Evolutionary conservation across 495 filamentous ascomycete species (phyloP), one percentile per base, ranked within the genome.

Genomic region (Choiromyces venosus): DNA sequence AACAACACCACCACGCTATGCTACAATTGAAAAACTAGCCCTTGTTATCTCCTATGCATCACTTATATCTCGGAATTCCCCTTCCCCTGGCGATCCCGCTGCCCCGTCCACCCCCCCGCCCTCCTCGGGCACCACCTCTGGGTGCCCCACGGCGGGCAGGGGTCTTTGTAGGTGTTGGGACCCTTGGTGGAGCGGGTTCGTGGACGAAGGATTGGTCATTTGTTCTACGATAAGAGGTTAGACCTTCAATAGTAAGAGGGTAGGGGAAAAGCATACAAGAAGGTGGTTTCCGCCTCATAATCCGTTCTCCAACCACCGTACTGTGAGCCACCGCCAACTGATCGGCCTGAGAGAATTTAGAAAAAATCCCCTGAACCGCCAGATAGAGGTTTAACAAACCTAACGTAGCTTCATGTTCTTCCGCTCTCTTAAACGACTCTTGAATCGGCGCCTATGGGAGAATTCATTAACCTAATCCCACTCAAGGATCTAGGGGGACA

Each of bases 161-260:
- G 9, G 78, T 70, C 39, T 71, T 80, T 10, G 37, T 37, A 1
- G 89, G 86, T 14, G 87, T 88, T 52, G 87, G 80, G n/a, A 87
- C 84, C 82, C 89, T 92, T 7, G 89, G 89, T 29, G 89, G 89
- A 42, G 86, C 88, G 1, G 91, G 88, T 21, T 97, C 91, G 35
- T 96, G 93, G 36, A 97, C 89, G 79, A 97, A 99, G 18, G 93
- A 93, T 19, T 93, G 97, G 82, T 97, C 95, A 37, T 92, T 97
- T 37, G 94, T 97, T 85, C 93, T 95, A 76, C 9, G 76, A 64
- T 68, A 33, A 68, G 70, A 68, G 76, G 79, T 85, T 65, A 80
- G 71, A 38, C 4, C 2, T 14, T 66, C 38, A 44, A 19, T 37
- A 29, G 42, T 29, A 72, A 21, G 36, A 69, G 36, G 70, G 29